Evolutionary conservation across 345 rosid genomes (phyloP), one percentile per base, ranked within the genome.

Genomic region (Litchi chinensis): DNA sequence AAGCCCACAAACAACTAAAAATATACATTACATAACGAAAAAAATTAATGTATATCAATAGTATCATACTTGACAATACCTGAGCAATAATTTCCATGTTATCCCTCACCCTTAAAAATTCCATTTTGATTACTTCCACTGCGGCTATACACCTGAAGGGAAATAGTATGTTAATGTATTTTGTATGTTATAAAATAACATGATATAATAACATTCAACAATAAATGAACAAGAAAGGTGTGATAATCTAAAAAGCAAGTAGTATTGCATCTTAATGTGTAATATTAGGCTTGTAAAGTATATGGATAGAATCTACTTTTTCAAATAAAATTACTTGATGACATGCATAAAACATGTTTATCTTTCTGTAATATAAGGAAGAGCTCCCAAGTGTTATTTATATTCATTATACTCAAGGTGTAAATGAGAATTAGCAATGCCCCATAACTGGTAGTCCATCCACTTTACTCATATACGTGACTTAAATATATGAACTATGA

Each of bases 131-230:
- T 16, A 66, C 66, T 21, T 76, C 56, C 24, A 76, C 66, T 8
- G 73, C 79, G 15, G 15, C 73, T 2, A 9, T 4, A 39, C 79
- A 76, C 79, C 79, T 76, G 37, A 1, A 76, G 22, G 13, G 56
- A 50, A 50, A 1, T 15, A 12, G 5, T 21, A 18, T n/a, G 1
- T 57, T 57, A 5, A 6, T 18, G 22, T 21, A n/a, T 3, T 44
- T 18, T 18, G 6, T 9, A 48, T 46, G 60, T 40, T 75, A 65
- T 46, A 4, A 46, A 41, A 16, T 75, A 28, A 21, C 41, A 7
- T 57, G 22, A 57, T 5, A 57, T 50, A 50, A 50, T 15, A 50
- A 5, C 15, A 50, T 11, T 32, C 32, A 48, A n/a, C 21, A 5
- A 46, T 46, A 18, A 24, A 69, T 6, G 37, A 19, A 52, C 54